Evolutionary conservation across 331 rosid species (phyloP), one percentile per base, ranked within the genome.

Genomic region (Quercus lobata): DNA sequence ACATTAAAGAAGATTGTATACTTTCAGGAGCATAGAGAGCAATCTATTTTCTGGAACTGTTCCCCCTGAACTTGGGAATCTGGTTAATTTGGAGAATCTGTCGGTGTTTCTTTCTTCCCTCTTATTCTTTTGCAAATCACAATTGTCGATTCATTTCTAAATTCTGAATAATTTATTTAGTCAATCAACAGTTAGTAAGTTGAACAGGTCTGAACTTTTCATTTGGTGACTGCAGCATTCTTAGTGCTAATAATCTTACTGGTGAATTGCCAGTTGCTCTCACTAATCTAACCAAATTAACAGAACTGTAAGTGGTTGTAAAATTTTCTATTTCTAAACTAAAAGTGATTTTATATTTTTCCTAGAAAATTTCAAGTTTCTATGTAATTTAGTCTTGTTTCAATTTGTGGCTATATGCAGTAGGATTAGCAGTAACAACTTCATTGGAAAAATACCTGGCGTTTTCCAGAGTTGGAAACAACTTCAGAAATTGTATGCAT

Each of bases 231-330:
- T 84, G 44, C 84, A 84, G 84, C 16, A 34, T 63, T 57, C 76
- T 84, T 46, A 72, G 54, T 2, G 84, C 84, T 49, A 84, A 84
- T 72, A 76, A 71, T 77, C 80, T 84, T 76, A 84, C 79, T 2
- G 84, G 87, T 14, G 69, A 68, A 34, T 81, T 77, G 77, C 87
- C 84, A 5, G 55, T 9, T 2, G 7, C 74, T 78, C 74, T 81
- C 55, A 35, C 75, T 21, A 52, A 77, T 12, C 52, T 84, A 74
- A 81, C 80, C 46, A 84, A 78, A 60, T 29, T 81, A 74, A 15
- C 0, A 69, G 3, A 0, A n/a, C 79, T 84, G 88, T 84, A 70
- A 62, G 88, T 81, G 35, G 21, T 57, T 56, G 15, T 35, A 60
- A 21, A n/a, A 32, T 7, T 29, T 27, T 37, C 1, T 9, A 41